Evolutionary conservation across 2,329 filamentous ascomycete species (phyloP).

Genomic region (Ciborinia camelliae): DNA sequence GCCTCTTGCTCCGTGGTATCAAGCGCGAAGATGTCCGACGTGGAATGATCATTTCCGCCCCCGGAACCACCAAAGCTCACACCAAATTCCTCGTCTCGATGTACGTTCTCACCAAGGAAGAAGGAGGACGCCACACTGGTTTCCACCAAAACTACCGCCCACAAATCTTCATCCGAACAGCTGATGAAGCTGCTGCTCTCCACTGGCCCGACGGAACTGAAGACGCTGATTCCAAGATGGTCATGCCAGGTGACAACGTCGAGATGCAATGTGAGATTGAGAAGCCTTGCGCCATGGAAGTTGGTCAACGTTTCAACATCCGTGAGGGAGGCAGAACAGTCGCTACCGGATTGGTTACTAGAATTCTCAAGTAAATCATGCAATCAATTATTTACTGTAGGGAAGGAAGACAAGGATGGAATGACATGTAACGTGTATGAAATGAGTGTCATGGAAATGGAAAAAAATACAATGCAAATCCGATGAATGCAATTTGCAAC

Average conservation of each 20-base stretch:
- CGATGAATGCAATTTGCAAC: background rate
- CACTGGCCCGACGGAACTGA: constrained; percentile 82
- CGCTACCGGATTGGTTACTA: constrained; percentile 77
- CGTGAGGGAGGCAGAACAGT: constrained; percentile 93
- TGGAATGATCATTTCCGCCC: constrained; percentile 89
- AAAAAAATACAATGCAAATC: background rate
- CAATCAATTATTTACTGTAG: background rate
- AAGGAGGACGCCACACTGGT: constrained; percentile 94
- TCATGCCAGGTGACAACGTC: constrained; percentile 98
- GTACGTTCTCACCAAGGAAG: constrained; percentile 96
- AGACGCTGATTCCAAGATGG: constrained; percentile 70
- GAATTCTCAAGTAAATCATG: constrained; percentile 52
- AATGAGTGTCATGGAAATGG: background rate
- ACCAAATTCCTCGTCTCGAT: constrained; percentile 91
- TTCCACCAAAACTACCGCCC: constrained; percentile 97
- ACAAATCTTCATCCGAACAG: constrained; percentile 92
- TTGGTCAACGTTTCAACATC: constrained; percentile 95
- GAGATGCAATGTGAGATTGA: constrained; percentile 92
- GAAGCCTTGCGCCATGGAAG: constrained; percentile 82
- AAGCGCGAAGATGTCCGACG: constrained; percentile 92
- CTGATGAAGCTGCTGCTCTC: constrained; percentile 74
- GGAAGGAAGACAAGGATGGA: background rate
- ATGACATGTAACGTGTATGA: constrained; percentile 4
- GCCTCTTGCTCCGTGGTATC: constrained; percentile 90
- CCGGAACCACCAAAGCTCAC: constrained; percentile 81